Conservation (phyloP, 1,284 basidiomycete species). For the Vanrija sp. region DNA sequence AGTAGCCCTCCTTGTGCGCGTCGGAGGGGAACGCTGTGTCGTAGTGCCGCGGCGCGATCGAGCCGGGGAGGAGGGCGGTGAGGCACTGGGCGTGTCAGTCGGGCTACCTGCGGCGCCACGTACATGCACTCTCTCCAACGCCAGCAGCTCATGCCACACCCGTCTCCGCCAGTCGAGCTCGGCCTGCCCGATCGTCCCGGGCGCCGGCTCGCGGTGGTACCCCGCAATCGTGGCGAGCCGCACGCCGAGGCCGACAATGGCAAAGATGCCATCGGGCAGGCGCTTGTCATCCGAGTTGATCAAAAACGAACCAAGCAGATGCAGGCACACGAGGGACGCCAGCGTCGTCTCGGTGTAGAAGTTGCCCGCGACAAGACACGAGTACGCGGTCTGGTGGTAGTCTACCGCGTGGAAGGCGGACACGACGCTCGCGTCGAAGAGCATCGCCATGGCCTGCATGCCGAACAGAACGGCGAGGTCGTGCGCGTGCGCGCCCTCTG, state of each 20-base stretch:
- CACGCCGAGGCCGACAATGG: conserved; percentile 15
- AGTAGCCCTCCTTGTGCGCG: conserved; percentile 12
- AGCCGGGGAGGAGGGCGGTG: conserved; percentile 16
- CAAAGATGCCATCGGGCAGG: conserved; percentile 18
- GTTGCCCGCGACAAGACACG: conserved; percentile 18
- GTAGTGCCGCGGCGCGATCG: conserved; percentile 16
- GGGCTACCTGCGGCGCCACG: neutral
- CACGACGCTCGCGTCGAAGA: conserved; percentile 5
- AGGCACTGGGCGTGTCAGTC: conserved; percentile 1
- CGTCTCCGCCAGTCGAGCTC: conserved; percentile 16
- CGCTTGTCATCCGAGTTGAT: conserved; percentile 21
- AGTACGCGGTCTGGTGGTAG: conserved; percentile 17
- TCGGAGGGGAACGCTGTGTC: conserved; percentile 19
- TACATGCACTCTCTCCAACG: conserved; percentile 14
- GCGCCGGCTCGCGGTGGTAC: conserved; percentile 14
- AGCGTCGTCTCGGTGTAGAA: conserved; percentile 21
- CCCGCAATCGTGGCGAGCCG: conserved; percentile 18
- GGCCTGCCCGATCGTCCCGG: neutral
- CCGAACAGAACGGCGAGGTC: conserved; percentile 17
- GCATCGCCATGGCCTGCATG: conserved; percentile 12
- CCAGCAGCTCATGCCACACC: conserved; percentile 20
- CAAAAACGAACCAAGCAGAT: conserved; percentile 14
- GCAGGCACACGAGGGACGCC: conserved; percentile 10
- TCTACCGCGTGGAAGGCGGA: conserved; percentile 10
- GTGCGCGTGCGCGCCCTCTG: conserved; percentile 18